These are phyloP conservation scores for barrel medic (Medicago truncatula) DNA, from an alignment of 306 rosid genomes.

Conservation along the genomic window DNA sequence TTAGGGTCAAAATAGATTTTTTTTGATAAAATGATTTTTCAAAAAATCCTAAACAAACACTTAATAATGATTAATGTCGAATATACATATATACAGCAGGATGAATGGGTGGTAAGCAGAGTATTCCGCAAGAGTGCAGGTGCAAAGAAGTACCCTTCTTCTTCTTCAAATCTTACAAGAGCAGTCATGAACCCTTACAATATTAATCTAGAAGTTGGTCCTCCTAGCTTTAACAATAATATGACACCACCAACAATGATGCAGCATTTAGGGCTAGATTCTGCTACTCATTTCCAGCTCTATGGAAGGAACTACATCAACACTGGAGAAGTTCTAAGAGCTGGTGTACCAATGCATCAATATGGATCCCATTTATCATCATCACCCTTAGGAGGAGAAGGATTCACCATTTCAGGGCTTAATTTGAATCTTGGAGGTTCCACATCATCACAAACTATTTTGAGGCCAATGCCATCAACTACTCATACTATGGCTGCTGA, in stretches of 20 bases:
- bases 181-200: slow-evolving; percentile 57
- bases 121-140: slow-evolving; percentile 85
- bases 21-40: no score
- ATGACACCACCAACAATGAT: slow-evolving; percentile 60
- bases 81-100: slow-evolving; percentile 50
- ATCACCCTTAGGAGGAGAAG: background rate
- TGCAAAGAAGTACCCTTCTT: slow-evolving; percentile 64
- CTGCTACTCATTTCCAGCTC: slow-evolving; percentile 47
- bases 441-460: slow-evolving; percentile 18
- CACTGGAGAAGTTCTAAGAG: slow-evolving; percentile 65
- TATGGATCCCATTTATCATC: background rate
- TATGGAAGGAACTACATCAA: slow-evolving; percentile 64
- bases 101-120: slow-evolving; percentile 93
- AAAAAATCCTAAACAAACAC: no score
- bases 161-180: slow-evolving; percentile 54
- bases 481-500: slow-evolving; percentile 34
- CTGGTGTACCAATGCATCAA: slow-evolving; percentile 38
- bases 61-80: no score
- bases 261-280: slow-evolving; percentile 65
- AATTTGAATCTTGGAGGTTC: slow-evolving; percentile 43
- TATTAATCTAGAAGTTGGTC: slow-evolving; percentile 55
- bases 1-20: no score
- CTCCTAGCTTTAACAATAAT: slow-evolving; percentile 31
- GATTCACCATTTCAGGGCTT: slow-evolving; percentile 43
- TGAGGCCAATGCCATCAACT: slow-evolving; percentile 32